Percentiles rank a stretch among this genome's conserved stretches.
phyloP scores from a whole-genome alignment of 139 green algal genomes.

The Yamagishiella unicocca region DNA sequence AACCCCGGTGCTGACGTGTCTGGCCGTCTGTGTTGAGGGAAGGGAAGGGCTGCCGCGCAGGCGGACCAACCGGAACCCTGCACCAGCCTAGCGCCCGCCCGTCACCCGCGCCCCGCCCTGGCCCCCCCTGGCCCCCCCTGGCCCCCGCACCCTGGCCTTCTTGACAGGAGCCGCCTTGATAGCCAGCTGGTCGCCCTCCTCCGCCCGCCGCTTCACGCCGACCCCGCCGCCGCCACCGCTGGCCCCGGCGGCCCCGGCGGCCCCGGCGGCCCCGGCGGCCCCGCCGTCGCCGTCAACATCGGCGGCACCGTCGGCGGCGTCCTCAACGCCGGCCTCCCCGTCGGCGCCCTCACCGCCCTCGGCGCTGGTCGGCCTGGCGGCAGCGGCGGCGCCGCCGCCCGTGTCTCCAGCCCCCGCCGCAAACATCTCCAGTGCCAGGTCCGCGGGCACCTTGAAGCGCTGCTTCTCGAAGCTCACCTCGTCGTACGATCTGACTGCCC shows the following conservation, averaged over 20 bases:
- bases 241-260: not conserved
- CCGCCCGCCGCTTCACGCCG: constrained; percentile 4
- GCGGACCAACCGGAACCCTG: too few species aligned
- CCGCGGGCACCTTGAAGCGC: constrained; percentile 51
- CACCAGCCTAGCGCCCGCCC: too few species aligned
- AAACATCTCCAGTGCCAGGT: constrained; percentile 35
- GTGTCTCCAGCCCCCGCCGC: not conserved
- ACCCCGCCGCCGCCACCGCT: not conserved
- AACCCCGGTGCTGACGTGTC: too few species aligned
- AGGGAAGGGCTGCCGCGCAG: not conserved
- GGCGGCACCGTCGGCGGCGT: not conserved
- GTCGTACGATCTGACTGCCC: constrained; percentile 10
- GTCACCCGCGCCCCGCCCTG: not conserved
- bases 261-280: not conserved
- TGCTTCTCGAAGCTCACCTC: constrained; percentile 44
- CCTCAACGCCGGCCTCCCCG: not conserved
- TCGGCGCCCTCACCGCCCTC: not conserved
- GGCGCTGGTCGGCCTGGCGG: too few species aligned
- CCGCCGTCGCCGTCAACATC: not conserved
- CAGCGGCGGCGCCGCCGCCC: not conserved
- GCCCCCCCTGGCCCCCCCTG: not conserved
- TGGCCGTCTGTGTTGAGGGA: too few species aligned
- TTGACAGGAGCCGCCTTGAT: constrained; percentile 1
- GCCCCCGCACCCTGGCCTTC: constrained; percentile 23
- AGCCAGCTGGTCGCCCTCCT: constrained; percentile 15